Conservation (phyloP, 176 grass and related monocot genomes). For the Raddia distichophylla region DNA sequence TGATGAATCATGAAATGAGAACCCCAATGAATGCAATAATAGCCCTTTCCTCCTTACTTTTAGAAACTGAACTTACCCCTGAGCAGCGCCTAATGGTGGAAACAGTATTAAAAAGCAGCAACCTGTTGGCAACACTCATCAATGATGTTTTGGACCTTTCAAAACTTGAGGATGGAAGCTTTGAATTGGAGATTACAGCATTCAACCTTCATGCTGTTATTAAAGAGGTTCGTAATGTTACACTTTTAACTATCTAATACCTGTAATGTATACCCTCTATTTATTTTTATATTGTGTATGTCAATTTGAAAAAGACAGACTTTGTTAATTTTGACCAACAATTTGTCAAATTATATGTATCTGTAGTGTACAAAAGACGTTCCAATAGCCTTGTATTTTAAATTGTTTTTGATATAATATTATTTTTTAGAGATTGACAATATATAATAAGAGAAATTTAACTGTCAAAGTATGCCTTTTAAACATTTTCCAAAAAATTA, state of each 20-base stretch:
- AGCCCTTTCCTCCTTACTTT: slow-evolving; percentile 84
- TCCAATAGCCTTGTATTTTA: too few relatives aligned
- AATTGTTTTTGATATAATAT: too few relatives aligned
- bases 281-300: too few relatives aligned
- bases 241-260: slow-evolving; percentile 20
- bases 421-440: too few relatives aligned
- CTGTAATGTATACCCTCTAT: background rate
- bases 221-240: slow-evolving; percentile 52
- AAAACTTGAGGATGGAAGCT: slow-evolving; percentile 85
- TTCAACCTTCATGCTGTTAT: slow-evolving; percentile 72
- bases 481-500: too few relatives aligned
- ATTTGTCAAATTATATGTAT: too few relatives aligned
- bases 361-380: too few relatives aligned
- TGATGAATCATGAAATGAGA: slow-evolving; percentile 99
- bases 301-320: too few relatives aligned
- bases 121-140: slow-evolving; percentile 85
- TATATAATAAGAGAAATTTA: too few relatives aligned
- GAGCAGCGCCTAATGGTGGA: slow-evolving; percentile 95
- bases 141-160: slow-evolving; percentile 93
- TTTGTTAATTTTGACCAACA: too few relatives aligned
- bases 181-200: slow-evolving; percentile 64
- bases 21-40: slow-evolving; percentile 98
- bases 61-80: slow-evolving; percentile 90
- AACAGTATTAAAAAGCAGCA: slow-evolving; percentile 86
- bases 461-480: too few relatives aligned